Evolutionary conservation across 306 rosid species (phyloP), one percentile per base, ranked within the genome.

Genomic region (Neltuma alba): DNA sequence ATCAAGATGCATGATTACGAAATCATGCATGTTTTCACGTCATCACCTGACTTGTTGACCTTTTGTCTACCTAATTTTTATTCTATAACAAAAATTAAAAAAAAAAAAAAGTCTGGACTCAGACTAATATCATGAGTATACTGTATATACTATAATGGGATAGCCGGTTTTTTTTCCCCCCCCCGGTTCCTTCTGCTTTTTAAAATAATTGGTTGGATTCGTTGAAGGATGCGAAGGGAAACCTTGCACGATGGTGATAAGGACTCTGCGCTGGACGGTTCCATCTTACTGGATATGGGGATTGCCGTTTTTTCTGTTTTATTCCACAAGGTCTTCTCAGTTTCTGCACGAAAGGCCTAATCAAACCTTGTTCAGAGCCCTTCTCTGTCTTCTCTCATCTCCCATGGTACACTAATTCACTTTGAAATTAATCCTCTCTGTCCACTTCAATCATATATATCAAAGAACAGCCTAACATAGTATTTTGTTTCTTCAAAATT

Each of bases 211-310:
- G 58, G 25, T 18, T 52, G 58, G 58, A 12, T 74, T 50, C n/a
- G 30, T 76, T 28, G 28, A 40, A 88, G 91, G 87, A 1, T 60
- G 37, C n/a, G 88, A 74, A 41, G 91, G 92, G 52, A 34, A 87
- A 65, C 36, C 91, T 7, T 88, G 95, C 84, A 91, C 92, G 20
- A 84, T 91, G 91, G 89, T 91, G 76, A 86, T 91, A 54, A 85
- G 92, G 86, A 80, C 82, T 60, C 44, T 84, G 8, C 92, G 89
- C 79, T 91, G 95, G 92, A 84, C 85, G 0, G 86, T 91, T 81
- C 95, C 91, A 58, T 83, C 86, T 0, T 89, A 89, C 55, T 41
- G 85, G 85, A 91, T 91, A 20, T 91, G 92, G 90, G 95, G 92
- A 50, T 83, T 91, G 14, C 92, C 95, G 31, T 87, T 91, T 77